Evolutionary conservation across 345 rosid species (phyloP).

Genomic region (Microcos paniculata): DNA sequence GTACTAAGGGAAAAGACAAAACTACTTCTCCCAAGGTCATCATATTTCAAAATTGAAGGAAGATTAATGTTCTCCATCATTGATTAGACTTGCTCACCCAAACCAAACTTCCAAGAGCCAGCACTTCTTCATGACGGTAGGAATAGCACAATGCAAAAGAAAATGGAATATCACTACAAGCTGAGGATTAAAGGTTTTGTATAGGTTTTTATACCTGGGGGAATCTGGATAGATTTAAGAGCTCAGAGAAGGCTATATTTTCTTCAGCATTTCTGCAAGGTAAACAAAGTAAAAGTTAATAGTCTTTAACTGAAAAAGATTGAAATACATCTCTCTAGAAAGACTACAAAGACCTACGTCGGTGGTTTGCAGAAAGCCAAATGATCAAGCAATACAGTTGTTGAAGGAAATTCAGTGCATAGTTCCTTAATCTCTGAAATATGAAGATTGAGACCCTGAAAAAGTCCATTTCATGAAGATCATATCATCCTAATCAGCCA

Average conservation of each 20-base stretch:
- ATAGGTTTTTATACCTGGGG: constrained; percentile 53
- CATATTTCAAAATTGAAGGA: background rate
- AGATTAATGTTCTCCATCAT: background rate
- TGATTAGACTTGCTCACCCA: background rate
- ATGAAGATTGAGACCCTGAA: constrained; percentile 83
- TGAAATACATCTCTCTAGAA: constrained; percentile 11
- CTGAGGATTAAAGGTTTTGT: background rate
- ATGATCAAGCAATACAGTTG: constrained; percentile 75
- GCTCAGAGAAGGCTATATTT: constrained; percentile 52
- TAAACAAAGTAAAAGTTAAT: constrained; percentile 9
- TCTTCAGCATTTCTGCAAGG: constrained; percentile 71
- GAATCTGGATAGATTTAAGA: constrained; percentile 72
- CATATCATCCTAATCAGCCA: background rate
- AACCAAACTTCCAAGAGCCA: background rate
- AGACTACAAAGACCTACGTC: constrained; percentile 39
- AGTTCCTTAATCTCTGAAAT: constrained; percentile 75
- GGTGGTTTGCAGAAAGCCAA: constrained; percentile 90
- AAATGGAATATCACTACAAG: background rate
- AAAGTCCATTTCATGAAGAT: constrained; percentile 5
- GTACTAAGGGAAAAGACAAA: background rate
- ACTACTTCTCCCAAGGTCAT: background rate
- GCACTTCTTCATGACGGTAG: background rate
- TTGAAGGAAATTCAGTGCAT: constrained; percentile 77
- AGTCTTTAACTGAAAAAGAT: background rate
- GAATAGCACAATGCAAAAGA: background rate